Evolutionary conservation across 768 basidiomycete genomes (phyloP).

Genomic region (Collybia sp.): DNA sequence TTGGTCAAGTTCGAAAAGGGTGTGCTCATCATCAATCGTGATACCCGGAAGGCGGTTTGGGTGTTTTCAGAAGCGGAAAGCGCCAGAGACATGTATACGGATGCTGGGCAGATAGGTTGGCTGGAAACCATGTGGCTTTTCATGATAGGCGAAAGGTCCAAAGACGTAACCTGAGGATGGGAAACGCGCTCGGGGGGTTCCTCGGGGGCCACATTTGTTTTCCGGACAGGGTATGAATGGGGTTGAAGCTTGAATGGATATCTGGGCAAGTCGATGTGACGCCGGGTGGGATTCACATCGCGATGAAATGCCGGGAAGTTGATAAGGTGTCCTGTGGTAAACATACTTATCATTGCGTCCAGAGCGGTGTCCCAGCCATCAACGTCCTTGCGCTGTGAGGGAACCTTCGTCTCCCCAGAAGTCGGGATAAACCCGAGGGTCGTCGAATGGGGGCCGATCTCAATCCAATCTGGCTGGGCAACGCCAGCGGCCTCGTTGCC

Average conservation of each 20-base stretch:
- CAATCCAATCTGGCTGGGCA: constrained; percentile 5
- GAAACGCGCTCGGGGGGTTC: not conserved
- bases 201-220: not conserved
- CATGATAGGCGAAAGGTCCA: not conserved
- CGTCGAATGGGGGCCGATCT: constrained; percentile 4
- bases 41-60: not conserved
- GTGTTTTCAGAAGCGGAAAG: not conserved
- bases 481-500: not conserved
- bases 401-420: constrained; percentile 1
- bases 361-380: constrained; percentile 2
- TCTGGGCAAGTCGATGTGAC: constrained; percentile 2
- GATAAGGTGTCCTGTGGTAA: not conserved
- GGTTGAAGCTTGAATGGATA: constrained; percentile 3
- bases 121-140: not conserved
- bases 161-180: not conserved
- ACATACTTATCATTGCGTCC: constrained; percentile 1
- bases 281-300: constrained; percentile 1
- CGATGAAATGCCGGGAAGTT: constrained; percentile 1
- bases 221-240: constrained; percentile 3
- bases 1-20: not conserved
- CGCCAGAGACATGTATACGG: not conserved
- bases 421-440: constrained; percentile 2
- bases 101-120: constrained; percentile 1
- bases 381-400: not conserved
- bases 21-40: not conserved